These are phyloP conservation scores for Penicillium freii DNA, from an alignment of 2,329 filamentous ascomycete genomes.

Conservation along the genomic window DNA sequence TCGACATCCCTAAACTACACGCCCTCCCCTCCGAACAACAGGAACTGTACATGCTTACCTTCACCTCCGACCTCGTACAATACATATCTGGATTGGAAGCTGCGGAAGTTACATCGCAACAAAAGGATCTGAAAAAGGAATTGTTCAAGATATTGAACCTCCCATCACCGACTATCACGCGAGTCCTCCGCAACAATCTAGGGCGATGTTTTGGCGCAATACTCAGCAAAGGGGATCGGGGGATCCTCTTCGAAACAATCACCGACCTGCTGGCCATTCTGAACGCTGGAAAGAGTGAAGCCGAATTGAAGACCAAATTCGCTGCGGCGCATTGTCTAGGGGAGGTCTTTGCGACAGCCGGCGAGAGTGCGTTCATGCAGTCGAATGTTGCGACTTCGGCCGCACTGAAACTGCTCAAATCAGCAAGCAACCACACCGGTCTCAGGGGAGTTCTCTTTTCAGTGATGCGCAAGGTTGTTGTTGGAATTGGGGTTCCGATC, in stretches of 20 bases:
- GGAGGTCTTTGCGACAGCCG: slow-evolving; percentile 84
- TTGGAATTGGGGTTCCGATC: slow-evolving; percentile 71
- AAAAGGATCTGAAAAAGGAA: slow-evolving; percentile 90
- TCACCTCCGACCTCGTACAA: slow-evolving; percentile 76
- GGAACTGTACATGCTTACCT: slow-evolving; percentile 87
- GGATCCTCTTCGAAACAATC: slow-evolving; percentile 89
- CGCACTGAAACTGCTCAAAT: slow-evolving; percentile 76
- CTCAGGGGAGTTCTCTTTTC: slow-evolving; percentile 75
- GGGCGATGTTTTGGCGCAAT: slow-evolving; percentile 81
- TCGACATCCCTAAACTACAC: slow-evolving; percentile 87
- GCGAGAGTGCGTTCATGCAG: slow-evolving; percentile 85
- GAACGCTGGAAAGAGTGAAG: slow-evolving; percentile 71
- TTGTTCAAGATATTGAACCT: slow-evolving; percentile 90
- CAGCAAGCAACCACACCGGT: slow-evolving; percentile 74
- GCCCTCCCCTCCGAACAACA: slow-evolving; percentile 90
- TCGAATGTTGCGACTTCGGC: slow-evolving; percentile 71
- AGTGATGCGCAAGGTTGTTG: slow-evolving; percentile 71
- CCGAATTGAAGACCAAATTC: slow-evolving; percentile 76
- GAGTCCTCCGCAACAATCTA: slow-evolving; percentile 85
- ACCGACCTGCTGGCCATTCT: slow-evolving; percentile 78
- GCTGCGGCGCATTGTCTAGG: slow-evolving; percentile 84
- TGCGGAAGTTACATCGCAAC: slow-evolving; percentile 82
- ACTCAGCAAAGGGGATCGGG: slow-evolving; percentile 81
- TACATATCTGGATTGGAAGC: slow-evolving; percentile 69
- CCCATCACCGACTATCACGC: slow-evolving; percentile 73